A percentile compares a stretch with the other conserved stretches of the same genome.
phyloP scores from a whole-genome alignment of 768 basidiomycete genomes.

The Lactarius sanguifluus region DNA sequence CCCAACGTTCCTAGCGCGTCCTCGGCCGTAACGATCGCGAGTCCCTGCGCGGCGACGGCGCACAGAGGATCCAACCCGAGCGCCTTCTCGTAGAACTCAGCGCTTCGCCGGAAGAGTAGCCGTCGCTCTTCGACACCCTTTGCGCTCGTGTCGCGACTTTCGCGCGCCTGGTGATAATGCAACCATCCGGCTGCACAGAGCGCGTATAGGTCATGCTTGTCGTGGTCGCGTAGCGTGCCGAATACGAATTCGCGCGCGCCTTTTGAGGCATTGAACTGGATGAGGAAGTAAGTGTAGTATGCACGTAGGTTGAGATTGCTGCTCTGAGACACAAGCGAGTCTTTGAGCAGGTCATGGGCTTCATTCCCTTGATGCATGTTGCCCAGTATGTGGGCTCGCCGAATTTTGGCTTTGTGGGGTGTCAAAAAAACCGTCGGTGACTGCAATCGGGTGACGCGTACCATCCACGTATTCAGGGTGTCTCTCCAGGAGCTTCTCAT shows the following conservation, averaged over 20 bases:
- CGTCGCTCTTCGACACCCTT: constrained; percentile 68
- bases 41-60: constrained; percentile 91
- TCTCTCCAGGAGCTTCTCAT: constrained; percentile 78
- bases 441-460: constrained; percentile 39
- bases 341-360: constrained; percentile 87
- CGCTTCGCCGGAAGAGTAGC: constrained; percentile 74
- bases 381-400: constrained; percentile 79
- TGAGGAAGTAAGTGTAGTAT: constrained; percentile 90
- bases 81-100: constrained; percentile 93
- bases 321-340: constrained; percentile 76
- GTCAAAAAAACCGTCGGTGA: not conserved
- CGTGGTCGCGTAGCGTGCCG: constrained; percentile 79
- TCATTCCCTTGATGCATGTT: constrained; percentile 70
- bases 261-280: constrained; percentile 68
- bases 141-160: constrained; percentile 64
- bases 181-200: constrained; percentile 89
- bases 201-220: constrained; percentile 87
- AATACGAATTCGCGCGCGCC: constrained; percentile 89
- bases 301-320: constrained; percentile 85
- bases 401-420: constrained; percentile 73
- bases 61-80: constrained; percentile 79
- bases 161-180: constrained; percentile 81
- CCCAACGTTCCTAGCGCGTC: constrained; percentile 75
- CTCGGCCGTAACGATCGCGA: constrained; percentile 93
- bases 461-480: constrained; percentile 98